Evolutionary conservation across 108 stramenopile genomes (phyloP).

Genomic region (Seminavis robusta): DNA sequence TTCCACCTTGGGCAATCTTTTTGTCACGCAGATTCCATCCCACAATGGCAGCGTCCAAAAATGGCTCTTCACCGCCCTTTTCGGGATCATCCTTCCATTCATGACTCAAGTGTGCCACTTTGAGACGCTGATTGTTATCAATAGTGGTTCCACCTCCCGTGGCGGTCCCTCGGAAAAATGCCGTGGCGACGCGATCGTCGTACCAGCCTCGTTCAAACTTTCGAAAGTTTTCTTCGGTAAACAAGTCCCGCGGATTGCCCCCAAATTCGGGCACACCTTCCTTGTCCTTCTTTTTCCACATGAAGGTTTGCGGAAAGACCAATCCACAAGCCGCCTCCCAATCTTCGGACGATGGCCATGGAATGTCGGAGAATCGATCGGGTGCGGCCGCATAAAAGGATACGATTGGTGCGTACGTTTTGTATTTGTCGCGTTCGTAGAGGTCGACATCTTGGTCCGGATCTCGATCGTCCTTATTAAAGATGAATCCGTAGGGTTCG

Average conservation of each 20-base stretch:
- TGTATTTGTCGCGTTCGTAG: conserved; percentile 72
- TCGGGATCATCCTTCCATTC: conserved; percentile 87
- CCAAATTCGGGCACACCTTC: conserved; percentile 71
- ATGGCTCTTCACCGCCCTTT: conserved; percentile 85
- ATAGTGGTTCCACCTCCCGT: conserved; percentile 96
- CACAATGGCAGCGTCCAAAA: conserved; percentile 95
- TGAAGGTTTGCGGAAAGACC: conserved; percentile 81
- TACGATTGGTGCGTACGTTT: conserved; percentile 93
- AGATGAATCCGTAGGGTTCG: conserved; percentile 99
- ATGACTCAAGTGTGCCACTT: conserved; percentile 71
- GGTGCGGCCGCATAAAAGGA: conserved; percentile 92
- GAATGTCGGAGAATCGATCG: conserved; percentile 94
- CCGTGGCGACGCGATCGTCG: conserved; percentile 86
- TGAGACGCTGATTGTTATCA: conserved; percentile 96
- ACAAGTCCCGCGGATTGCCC: conserved; percentile 91
- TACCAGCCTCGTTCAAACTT: conserved; percentile 96
- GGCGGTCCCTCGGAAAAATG: conserved; percentile 98
- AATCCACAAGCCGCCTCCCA: conserved; percentile 98
- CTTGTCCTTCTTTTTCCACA: conserved; percentile 56
- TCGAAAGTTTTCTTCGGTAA: conserved; percentile 95
- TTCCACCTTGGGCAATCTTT: conserved; percentile 80
- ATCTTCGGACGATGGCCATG: conserved; percentile 99
- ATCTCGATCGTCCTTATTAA: conserved; percentile 94
- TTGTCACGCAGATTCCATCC: conserved; percentile 98
- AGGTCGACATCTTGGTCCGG: conserved; percentile 93